Conservation (phyloP, 345 rosid species). For the Eucalyptus pauciflora region DNA sequence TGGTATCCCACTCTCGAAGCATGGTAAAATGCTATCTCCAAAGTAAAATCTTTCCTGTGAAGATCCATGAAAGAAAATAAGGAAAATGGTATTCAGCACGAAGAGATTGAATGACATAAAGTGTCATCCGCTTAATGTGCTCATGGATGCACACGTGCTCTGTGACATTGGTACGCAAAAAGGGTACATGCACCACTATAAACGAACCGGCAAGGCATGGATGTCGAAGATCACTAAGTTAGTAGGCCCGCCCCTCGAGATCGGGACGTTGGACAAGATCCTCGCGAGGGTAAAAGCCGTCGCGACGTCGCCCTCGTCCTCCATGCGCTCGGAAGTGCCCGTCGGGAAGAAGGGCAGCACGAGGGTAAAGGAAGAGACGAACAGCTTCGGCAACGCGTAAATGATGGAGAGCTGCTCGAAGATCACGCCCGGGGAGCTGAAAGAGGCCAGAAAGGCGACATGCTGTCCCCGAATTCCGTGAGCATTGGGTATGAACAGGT, state of each 20-base stretch:
- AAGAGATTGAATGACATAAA: neutral
- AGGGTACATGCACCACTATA: neutral
- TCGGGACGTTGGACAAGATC: constrained; percentile 76
- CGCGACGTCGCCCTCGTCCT: constrained; percentile 94
- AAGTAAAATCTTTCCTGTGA: constrained; percentile 93
- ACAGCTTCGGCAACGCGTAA: constrained; percentile 85
- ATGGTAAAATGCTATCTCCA: constrained; percentile 85
- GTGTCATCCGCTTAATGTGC: neutral
- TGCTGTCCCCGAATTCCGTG: constrained; percentile 86
- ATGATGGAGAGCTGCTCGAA: constrained; percentile 92
- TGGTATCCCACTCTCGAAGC: constrained; percentile 95
- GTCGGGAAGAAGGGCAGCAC: constrained; percentile 98
- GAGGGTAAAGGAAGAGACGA: constrained; percentile 80
- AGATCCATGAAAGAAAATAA: neutral
- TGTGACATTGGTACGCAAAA: neutral
- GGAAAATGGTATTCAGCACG: neutral
- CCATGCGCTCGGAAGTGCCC: constrained; percentile 98
- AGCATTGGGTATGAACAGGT: constrained; percentile 91
- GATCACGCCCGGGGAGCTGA: constrained; percentile 81
- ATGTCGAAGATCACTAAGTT: constrained; percentile 95
- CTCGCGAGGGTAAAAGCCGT: constrained; percentile 98
- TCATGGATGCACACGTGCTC: neutral
- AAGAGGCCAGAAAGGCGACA: constrained; percentile 91
- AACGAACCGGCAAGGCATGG: constrained; percentile 85
- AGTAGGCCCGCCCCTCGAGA: constrained; percentile 91